A percentile compares a stretch with the other conserved stretches of the same genome.
These are phyloP conservation scores for Boletus tylopilopsis DNA, from an alignment of 768 basidiomycete genomes.

Conservation along the genomic window DNA sequence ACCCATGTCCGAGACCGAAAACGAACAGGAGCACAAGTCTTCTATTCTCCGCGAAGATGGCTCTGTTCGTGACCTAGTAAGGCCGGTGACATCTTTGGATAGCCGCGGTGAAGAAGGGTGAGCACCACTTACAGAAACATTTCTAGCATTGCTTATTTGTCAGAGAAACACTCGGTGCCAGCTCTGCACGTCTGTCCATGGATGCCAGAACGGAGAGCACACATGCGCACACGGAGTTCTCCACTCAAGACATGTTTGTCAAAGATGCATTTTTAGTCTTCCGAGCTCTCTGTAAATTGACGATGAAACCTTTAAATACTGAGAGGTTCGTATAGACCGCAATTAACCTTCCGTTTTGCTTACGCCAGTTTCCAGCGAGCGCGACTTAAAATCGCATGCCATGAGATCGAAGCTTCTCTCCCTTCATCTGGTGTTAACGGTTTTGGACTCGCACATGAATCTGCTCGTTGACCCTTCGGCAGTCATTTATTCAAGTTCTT, in stretches of 20 bases:
- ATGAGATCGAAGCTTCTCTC: slow-evolving; percentile 97
- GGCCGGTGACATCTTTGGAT: neutral
- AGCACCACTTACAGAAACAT: slow-evolving; percentile 4
- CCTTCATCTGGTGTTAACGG: slow-evolving; percentile 88
- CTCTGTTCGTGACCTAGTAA: neutral
- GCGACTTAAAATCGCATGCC: slow-evolving; percentile 92
- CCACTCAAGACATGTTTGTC: slow-evolving; percentile 84
- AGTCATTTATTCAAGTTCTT: slow-evolving; percentile 89
- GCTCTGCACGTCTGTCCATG: slow-evolving; percentile 23
- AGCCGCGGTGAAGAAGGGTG: slow-evolving; percentile 19
- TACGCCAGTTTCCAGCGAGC: slow-evolving; percentile 55
- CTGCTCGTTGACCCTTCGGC: slow-evolving; percentile 85
- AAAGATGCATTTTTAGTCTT: slow-evolving; percentile 99
- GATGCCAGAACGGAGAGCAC: slow-evolving; percentile 17
- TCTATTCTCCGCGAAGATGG: slow-evolving; percentile 1
- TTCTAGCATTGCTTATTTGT: slow-evolving; percentile 2
- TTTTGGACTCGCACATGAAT: slow-evolving; percentile 87
- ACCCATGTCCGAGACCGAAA: slow-evolving; percentile 1
- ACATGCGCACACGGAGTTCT: slow-evolving; percentile 44
- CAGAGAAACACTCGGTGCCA: slow-evolving; percentile 14
- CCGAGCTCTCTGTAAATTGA: slow-evolving; percentile 93
- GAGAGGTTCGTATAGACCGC: slow-evolving; percentile 65
- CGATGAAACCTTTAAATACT: slow-evolving; percentile 92
- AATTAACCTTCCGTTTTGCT: slow-evolving; percentile 10
- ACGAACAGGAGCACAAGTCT: neutral